These are phyloP conservation scores for Asterochloris sp. DNA, from an alignment of 139 green algal species.

Conservation along the genomic window DNA sequence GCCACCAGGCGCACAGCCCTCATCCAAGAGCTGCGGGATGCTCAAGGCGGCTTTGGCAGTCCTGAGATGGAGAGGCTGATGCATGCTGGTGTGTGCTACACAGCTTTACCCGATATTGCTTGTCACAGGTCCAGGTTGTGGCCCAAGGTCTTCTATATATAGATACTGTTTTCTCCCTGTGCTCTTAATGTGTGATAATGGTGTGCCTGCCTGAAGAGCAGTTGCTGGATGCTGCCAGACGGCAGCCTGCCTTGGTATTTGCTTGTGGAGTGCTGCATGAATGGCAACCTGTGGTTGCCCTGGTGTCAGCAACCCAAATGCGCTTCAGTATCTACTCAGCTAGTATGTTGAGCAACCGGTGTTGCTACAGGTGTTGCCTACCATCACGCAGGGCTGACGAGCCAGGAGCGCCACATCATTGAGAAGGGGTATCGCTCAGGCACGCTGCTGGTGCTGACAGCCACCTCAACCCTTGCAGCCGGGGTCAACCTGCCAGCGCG, in stretches of 20 bases:
- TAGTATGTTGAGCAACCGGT: not conserved
- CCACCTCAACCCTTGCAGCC: conserved; percentile 88
- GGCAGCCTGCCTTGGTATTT: not conserved
- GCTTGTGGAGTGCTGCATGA: not conserved
- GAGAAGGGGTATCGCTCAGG: conserved; percentile 75
- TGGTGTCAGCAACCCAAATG: not conserved
- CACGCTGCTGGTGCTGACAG: conserved; percentile 79
- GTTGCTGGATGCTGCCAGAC: no score
- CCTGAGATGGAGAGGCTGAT: conserved; percentile 28
- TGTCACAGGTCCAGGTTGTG: not conserved
- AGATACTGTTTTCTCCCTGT: not conserved
- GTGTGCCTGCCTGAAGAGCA: not conserved
- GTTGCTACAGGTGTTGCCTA: conserved; percentile 4
- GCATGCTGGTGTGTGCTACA: conserved; percentile 1
- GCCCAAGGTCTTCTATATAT: not conserved
- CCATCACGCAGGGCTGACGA: conserved; percentile 55
- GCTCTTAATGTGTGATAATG: not conserved
- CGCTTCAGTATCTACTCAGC: no score
- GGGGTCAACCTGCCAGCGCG: conserved; percentile 64
- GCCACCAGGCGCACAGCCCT: conserved; percentile 12
- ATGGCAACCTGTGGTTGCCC: not conserved
- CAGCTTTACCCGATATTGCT: not conserved
- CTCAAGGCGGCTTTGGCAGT: conserved; percentile 27
- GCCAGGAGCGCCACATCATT: conserved; percentile 66
- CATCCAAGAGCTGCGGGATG: conserved; percentile 25